Evolutionary conservation across 1,284 basidiomycete species (phyloP).

Genomic region (Puccinia triticina): DNA sequence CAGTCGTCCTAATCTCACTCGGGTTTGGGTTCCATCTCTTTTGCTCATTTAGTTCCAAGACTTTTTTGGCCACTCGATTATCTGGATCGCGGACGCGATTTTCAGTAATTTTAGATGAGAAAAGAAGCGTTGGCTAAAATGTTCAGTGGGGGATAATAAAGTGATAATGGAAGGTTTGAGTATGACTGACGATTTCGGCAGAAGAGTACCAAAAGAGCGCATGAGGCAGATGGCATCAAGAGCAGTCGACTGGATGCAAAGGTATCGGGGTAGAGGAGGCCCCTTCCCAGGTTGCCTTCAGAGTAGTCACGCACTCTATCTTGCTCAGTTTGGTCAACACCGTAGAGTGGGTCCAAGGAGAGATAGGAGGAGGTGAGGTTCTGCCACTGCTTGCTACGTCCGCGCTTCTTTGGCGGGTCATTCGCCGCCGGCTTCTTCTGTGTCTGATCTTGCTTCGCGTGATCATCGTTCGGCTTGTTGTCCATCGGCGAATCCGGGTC

Average conservation of each 20-base stretch:
- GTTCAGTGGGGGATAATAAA: background rate
- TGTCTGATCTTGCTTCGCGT: background rate
- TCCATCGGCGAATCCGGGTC: conserved; percentile 28
- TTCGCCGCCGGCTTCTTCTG: background rate
- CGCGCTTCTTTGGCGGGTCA: background rate
- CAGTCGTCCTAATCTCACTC: conserved; percentile 60
- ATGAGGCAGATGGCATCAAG: conserved; percentile 48
- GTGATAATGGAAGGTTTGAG: background rate
- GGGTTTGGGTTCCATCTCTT: conserved; percentile 28
- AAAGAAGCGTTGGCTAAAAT: background rate
- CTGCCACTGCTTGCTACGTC: conserved; percentile 41
- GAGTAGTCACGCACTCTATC: conserved; percentile 30
- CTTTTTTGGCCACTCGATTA: conserved; percentile 40
- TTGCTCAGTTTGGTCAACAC: conserved; percentile 32
- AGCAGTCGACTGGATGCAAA: conserved; percentile 48
- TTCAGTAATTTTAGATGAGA: background rate
- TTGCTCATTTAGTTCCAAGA: conserved; percentile 42
- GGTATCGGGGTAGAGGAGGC: conserved; percentile 46
- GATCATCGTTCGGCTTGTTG: background rate
- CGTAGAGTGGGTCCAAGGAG: conserved; percentile 44
- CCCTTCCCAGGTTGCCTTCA: conserved; percentile 32
- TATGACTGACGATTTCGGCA: conserved; percentile 40
- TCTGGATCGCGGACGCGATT: background rate
- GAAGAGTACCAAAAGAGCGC: conserved; percentile 45
- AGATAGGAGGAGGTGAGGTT: conserved; percentile 50